phyloP scores from a whole-genome alignment of 495 filamentous ascomycete species.

The Podospora tetraspora region DNA sequence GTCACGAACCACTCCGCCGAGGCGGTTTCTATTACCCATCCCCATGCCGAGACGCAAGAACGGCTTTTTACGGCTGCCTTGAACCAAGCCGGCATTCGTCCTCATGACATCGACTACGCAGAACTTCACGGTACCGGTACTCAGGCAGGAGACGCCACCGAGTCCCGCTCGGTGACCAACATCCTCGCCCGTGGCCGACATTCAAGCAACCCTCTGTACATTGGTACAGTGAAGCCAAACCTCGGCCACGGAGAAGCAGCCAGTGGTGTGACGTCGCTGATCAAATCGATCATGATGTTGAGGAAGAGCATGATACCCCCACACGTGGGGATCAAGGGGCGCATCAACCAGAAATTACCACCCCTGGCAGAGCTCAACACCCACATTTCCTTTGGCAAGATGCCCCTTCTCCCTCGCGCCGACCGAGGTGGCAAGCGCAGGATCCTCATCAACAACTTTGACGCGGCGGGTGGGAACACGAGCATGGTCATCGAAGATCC shows the following conservation, averaged over 20 bases:
- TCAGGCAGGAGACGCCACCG: constrained; percentile 60
- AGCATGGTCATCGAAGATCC: constrained; percentile 49
- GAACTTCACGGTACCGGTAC: constrained; percentile 78
- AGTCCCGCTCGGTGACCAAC: constrained; percentile 59
- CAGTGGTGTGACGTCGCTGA: constrained; percentile 62
- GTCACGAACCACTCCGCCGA: constrained; percentile 53
- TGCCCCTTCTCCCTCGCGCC: constrained; percentile 38
- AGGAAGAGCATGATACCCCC: constrained; percentile 65
- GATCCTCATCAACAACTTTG: constrained; percentile 52
- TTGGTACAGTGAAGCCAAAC: constrained; percentile 73
- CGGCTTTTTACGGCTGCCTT: constrained; percentile 55
- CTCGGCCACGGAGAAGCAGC: constrained; percentile 74
- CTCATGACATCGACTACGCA: constrained; percentile 60
- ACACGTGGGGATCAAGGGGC: constrained; percentile 64
- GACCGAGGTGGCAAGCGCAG: constrained; percentile 36
- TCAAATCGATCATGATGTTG: constrained; percentile 75
- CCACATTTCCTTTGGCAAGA: constrained; percentile 10
- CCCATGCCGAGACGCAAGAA: constrained; percentile 56
- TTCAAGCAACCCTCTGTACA: constrained; percentile 54
- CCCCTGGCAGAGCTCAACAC: constrained; percentile 11
- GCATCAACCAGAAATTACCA: constrained; percentile 40
- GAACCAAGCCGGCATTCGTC: constrained; percentile 50
- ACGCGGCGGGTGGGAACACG: constrained; percentile 52
- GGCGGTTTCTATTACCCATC: constrained; percentile 58
- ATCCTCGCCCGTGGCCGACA: constrained; percentile 57